A percentile compares a stretch with the other conserved stretches of the same genome.
Conservation (phyloP, 805 yeast genomes). For the Kluyveromyces nonfermentans region DNA sequence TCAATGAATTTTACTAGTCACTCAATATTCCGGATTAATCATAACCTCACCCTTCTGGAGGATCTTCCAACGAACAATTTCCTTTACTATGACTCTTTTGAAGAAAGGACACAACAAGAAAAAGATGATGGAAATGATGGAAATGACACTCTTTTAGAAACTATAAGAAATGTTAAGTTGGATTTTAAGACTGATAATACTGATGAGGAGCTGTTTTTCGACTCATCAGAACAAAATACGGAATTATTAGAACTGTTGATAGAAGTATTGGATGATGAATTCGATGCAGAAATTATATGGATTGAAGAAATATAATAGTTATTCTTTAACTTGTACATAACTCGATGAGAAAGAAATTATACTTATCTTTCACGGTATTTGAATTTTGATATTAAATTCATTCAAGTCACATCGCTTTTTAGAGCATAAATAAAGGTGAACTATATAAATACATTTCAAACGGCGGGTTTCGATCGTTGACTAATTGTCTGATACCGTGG, state of each 20-base stretch:
- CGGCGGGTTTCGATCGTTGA: background rate
- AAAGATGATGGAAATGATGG: background rate
- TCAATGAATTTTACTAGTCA: background rate
- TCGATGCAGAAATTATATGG: background rate
- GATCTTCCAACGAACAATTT: background rate
- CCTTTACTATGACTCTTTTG: background rate
- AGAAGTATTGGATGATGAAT: background rate
- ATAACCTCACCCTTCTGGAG: background rate
- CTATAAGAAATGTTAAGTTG: background rate
- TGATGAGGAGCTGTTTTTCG: background rate
- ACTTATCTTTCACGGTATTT: background rate
- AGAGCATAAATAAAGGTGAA: background rate
- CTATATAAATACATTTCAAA: background rate
- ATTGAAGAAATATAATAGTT: background rate
- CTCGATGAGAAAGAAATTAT: no score
- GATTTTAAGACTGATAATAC: background rate
- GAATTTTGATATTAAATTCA: background rate
- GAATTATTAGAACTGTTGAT: background rate
- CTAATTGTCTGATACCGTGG: slow-evolving; percentile 8
- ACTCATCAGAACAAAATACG: background rate
- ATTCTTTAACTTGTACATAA: background rate
- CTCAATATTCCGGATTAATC: background rate
- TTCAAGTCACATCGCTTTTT: background rate
- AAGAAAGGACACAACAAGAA: background rate
- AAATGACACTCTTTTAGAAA: background rate